These are phyloP conservation scores for Coccomyxa sp. DNA, from an alignment of 139 green algal species.

Conservation along the genomic window DNA sequence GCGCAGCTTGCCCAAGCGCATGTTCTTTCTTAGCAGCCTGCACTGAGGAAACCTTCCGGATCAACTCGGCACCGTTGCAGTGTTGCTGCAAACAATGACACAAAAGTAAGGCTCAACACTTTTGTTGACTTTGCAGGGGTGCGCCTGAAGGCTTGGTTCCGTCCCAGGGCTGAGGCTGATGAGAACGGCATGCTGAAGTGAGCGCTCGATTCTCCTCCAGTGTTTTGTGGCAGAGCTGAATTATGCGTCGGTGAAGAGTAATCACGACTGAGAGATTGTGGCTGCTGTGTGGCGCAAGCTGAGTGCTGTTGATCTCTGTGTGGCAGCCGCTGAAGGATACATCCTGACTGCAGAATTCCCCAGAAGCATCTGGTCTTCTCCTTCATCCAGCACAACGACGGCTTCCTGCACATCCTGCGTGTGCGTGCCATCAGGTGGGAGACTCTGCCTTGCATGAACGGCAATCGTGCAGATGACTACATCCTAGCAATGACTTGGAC, in stretches of 20 bases:
- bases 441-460: no score
- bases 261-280: background rate
- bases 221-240: no score
- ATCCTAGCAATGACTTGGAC: background rate
- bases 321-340: background rate
- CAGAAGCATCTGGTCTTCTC: background rate
- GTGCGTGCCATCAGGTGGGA: conserved; percentile 5
- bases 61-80: no score
- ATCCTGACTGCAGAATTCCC: background rate
- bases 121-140: conserved; percentile 23
- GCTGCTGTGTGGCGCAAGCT: background rate
- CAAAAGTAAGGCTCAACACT: no score
- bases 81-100: no score
- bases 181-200: conserved; percentile 6
- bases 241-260: no score
- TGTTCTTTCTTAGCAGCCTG: no score
- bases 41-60: no score
- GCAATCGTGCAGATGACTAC: no score
- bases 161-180: background rate
- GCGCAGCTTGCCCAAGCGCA: no score
- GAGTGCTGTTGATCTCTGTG: background rate
- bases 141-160: conserved; percentile 21
- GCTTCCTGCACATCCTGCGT: background rate
- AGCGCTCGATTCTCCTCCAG: background rate
- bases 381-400: background rate